Evolutionary conservation across 179 eudicot species (phyloP).

Genomic region (Nepenthes alata): DNA sequence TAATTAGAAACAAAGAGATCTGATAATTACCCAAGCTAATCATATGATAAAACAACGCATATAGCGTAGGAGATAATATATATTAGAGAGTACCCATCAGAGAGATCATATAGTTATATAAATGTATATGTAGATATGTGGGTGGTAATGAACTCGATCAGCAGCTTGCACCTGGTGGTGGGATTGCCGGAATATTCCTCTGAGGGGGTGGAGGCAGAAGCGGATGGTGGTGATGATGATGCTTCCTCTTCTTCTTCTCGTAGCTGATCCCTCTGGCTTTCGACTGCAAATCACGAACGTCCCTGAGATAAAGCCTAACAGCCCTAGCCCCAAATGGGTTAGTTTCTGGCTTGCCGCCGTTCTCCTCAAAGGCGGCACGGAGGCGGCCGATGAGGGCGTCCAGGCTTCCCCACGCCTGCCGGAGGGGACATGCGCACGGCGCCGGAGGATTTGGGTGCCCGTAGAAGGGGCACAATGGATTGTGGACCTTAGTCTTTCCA

Average conservation of each 20-base stretch:
- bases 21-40: no score
- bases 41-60: no score
- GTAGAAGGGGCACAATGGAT: slow-evolving; percentile 49
- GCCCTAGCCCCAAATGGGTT: slow-evolving; percentile 85
- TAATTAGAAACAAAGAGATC: no score
- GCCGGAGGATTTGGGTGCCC: slow-evolving; percentile 76
- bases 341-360: slow-evolving; percentile 63
- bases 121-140: no score
- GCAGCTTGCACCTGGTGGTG: background rate
- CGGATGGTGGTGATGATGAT: slow-evolving; percentile 23
- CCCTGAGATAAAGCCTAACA: slow-evolving; percentile 59
- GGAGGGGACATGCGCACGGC: slow-evolving; percentile 78
- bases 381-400: slow-evolving; percentile 78
- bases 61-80: no score
- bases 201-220: background rate
- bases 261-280: slow-evolving; percentile 73
- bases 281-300: slow-evolving; percentile 59
- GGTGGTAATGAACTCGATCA: no score
- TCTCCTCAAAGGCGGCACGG: slow-evolving; percentile 84
- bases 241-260: slow-evolving; percentile 68
- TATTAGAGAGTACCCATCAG: no score
- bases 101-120: no score
- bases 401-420: slow-evolving; percentile 85
- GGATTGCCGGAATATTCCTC: slow-evolving; percentile 6
- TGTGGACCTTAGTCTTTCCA: slow-evolving; percentile 75